These are phyloP conservation scores for Trichoderma arundinaceum DNA, from an alignment of 2,329 filamentous ascomycete genomes.

Conservation along the genomic window DNA sequence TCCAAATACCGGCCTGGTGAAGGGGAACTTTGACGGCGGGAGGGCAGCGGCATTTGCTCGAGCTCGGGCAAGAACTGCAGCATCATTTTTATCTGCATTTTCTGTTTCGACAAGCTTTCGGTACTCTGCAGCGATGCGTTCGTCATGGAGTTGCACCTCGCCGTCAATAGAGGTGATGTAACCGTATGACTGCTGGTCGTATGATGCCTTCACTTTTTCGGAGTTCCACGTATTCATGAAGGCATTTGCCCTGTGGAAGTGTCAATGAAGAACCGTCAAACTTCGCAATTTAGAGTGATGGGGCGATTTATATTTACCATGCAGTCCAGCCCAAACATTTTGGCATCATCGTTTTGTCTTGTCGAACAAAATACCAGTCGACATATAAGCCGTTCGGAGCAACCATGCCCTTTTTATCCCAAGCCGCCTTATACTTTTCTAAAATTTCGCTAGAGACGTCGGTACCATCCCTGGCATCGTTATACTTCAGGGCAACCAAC, in stretches of 20 bases:
- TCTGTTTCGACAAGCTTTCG: constrained; percentile 32
- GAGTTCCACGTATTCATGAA: constrained; percentile 49
- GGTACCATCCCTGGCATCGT: constrained; percentile 38
- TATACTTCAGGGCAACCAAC: constrained; percentile 31
- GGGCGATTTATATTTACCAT: constrained; percentile 5
- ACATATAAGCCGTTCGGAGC: constrained; percentile 37
- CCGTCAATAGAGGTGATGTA: constrained; percentile 40
- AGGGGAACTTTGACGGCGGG: constrained; percentile 1
- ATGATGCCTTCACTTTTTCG: constrained; percentile 39
- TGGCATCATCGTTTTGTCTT: constrained; percentile 9
- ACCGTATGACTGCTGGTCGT: constrained; percentile 36
- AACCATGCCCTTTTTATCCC: constrained; percentile 39
- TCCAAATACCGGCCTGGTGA: constrained; percentile 35
- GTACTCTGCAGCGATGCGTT: constrained; percentile 37
- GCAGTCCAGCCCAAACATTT: constrained; percentile 8
- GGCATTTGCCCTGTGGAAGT: constrained; percentile 36
- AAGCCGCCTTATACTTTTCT: constrained; percentile 46
- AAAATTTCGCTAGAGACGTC: constrained; percentile 41
- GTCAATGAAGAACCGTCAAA: not conserved
- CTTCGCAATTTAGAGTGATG: not conserved
- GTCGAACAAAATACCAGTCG: constrained; percentile 33
- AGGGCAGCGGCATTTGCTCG: constrained; percentile 30
- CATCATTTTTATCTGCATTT: constrained; percentile 32
- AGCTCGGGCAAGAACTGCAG: constrained; percentile 21
- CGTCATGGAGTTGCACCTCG: constrained; percentile 36